Base-by-base conservation (phyloP, 345 rosid species). In the Leavenworthia alabamica region DNA sequence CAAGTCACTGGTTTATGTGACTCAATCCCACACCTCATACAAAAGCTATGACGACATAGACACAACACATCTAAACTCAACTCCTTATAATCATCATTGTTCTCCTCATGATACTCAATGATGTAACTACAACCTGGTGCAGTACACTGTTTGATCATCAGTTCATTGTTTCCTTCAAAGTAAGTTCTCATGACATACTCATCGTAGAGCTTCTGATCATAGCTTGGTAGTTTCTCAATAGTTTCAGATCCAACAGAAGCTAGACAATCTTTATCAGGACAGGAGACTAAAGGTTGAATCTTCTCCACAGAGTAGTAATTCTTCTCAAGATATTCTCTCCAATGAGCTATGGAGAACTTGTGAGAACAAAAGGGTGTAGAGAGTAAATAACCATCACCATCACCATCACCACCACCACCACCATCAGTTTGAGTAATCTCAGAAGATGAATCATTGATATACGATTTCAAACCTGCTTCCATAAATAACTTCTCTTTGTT, bases 1-100 rank as follows among this genome's bases (percentile, higher is more conserved):
- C 74, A 70, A 0, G 74, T 70, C 57, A 70, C 64, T 6, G 69
- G 74, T 40, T 9, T 47, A 19, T 70, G 74, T 7, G 74, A 55
- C 52, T 70, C 69, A 29, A 46, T 43, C 6, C 4, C 42, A 8
- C 74, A 70, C 37, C 57, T 47, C 58, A 68, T 62, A 4, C 74
- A 70, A n/a, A 70, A 70, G 22, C 28, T 55, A 11, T 62, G 29
- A 23, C 68, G 57, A 23, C 74, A 70, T 3, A 55, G 36, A 54
- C 74, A 70, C 57, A 70, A 63, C 8, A 62, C 64, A 17, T 33
- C 41, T 4, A 51, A 12, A n/a, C 43, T 12, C 22, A 3, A n/a
- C 56, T 37, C 62, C 2, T 50, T 37, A 26, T 36, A 36, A 2
- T 15, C 37, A 14, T n/a, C 33, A 48, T 16, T 1, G 12, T 10